A percentile compares a stretch with the other conserved stretches of the same genome.
Evolutionary conservation across 805 yeast genomes (phyloP).

Genomic region (Candida tallmaniae): DNA sequence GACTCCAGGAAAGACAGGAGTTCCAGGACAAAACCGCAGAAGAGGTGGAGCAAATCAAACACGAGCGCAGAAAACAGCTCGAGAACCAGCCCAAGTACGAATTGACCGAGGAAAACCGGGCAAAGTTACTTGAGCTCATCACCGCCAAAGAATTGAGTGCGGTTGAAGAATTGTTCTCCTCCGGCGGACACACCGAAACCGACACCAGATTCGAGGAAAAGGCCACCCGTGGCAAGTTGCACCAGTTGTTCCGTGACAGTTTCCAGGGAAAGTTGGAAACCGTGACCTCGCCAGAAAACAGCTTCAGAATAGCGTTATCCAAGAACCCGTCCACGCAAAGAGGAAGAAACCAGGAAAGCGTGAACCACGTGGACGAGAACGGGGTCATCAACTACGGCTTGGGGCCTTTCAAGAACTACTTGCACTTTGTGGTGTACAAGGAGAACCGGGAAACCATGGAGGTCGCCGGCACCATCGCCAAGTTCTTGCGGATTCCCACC

Average conservation of each 20-base stretch:
- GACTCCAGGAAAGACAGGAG: conserved; percentile 33
- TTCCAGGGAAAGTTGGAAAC: conserved; percentile 77
- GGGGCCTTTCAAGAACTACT: conserved; percentile 64
- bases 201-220: conserved; percentile 59
- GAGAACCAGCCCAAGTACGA: conserved; percentile 34
- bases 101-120: conserved; percentile 43
- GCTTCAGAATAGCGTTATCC: conserved; percentile 58
- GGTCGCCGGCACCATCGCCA: conserved; percentile 70
- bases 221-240: conserved; percentile 69
- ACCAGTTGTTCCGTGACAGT: conserved; percentile 67
- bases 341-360: conserved; percentile 32
- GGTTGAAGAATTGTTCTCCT: conserved; percentile 50
- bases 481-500: conserved; percentile 69
- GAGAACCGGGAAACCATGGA: conserved; percentile 98
- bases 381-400: conserved; percentile 65
- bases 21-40: conserved; percentile 29
- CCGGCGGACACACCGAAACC: conserved; percentile 58
- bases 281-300: conserved; percentile 63
- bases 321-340: conserved; percentile 35
- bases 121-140: conserved; percentile 47
- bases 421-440: conserved; percentile 80
- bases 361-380: conserved; percentile 39
- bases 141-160: conserved; percentile 57
- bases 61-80: conserved; percentile 8
- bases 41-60: conserved; percentile 26